phyloP scores from a whole-genome alignment of 2,329 filamentous ascomycete species.

The Hypomyces rosellus region DNA sequence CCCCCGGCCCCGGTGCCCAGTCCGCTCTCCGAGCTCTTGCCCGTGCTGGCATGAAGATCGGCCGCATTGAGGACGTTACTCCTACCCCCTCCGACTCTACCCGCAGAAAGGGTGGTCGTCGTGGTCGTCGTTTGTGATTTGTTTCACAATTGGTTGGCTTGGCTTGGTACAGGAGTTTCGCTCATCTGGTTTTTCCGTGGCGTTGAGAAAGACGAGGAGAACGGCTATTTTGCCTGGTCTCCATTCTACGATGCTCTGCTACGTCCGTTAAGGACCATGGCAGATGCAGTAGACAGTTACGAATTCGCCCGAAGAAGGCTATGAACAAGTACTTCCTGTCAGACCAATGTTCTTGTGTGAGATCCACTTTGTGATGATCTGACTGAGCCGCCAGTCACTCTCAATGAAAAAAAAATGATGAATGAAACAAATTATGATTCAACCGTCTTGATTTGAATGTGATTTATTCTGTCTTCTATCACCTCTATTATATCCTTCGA shows the following conservation, averaged over 20 bases:
- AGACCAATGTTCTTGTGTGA: slow-evolving; percentile 13
- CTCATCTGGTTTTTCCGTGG: slow-evolving; percentile 50
- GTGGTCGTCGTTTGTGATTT: slow-evolving; percentile 98
- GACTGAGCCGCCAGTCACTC: neutral
- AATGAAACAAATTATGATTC: neutral
- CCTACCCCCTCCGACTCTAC: slow-evolving; percentile 99
- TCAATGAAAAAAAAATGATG: neutral
- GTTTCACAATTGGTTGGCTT: neutral
- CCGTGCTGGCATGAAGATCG: slow-evolving; percentile 99
- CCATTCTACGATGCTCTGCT: slow-evolving; percentile 48
- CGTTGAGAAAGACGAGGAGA: slow-evolving; percentile 67
- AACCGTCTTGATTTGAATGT: neutral
- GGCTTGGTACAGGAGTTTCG: slow-evolving; percentile 29
- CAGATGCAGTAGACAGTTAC: slow-evolving; percentile 35
- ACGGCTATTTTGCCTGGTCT: slow-evolving; percentile 62
- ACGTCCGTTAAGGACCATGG: slow-evolving; percentile 20
- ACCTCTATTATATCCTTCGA: neutral
- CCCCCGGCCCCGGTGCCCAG: slow-evolving; percentile 96
- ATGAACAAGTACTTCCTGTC: slow-evolving; percentile 32
- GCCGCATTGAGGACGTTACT: slow-evolving; percentile 98
- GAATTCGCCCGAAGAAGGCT: slow-evolving; percentile 39
- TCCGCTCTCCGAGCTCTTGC: slow-evolving; percentile 97
- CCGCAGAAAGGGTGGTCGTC: slow-evolving; percentile 99
- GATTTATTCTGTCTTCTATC: neutral
- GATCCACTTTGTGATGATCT: slow-evolving; percentile 2